Conservation (phyloP, 2,329 filamentous ascomycete genomes). For the Pseudogymnoascus sp. region DNA sequence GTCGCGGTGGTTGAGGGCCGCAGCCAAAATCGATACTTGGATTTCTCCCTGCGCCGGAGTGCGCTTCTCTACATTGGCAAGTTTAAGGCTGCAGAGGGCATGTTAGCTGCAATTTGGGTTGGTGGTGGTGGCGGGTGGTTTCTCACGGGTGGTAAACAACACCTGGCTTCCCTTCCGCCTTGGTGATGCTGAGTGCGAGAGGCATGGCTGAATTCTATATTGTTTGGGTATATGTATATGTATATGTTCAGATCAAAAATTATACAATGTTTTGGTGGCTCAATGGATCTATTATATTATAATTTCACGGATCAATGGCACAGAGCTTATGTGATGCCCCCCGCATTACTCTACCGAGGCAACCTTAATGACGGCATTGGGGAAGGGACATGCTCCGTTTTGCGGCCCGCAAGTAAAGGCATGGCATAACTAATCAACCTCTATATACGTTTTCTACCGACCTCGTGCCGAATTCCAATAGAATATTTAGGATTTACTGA, state of each 20-base stretch:
- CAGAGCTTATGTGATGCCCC: not conserved
- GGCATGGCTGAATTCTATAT: constrained; percentile 19
- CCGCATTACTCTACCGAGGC: not conserved
- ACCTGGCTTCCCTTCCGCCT: constrained; percentile 74
- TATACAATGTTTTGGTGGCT: not conserved
- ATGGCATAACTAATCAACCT: not conserved
- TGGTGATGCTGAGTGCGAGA: constrained; percentile 39
- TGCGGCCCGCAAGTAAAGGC: not conserved
- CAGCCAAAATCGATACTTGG: constrained; percentile 66
- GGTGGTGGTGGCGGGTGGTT: constrained; percentile 10
- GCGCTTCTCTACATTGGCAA: constrained; percentile 55
- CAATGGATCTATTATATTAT: not conserved
- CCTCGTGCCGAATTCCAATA: not conserved
- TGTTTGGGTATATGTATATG: not conserved
- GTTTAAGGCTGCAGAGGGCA: constrained; percentile 38
- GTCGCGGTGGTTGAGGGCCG: constrained; percentile 89
- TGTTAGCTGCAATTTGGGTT: constrained; percentile 31
- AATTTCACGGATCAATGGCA: not conserved
- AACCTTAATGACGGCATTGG: not conserved
- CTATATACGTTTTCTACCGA: not conserved
- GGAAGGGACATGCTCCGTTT: too few relatives aligned
- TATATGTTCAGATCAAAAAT: not conserved
- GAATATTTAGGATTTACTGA: not conserved
- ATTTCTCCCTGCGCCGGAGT: constrained; percentile 59
- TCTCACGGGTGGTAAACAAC: constrained; percentile 75